phyloP scores from a whole-genome alignment of 1,284 basidiomycete genomes.

The Trichosporon faecale region DNA sequence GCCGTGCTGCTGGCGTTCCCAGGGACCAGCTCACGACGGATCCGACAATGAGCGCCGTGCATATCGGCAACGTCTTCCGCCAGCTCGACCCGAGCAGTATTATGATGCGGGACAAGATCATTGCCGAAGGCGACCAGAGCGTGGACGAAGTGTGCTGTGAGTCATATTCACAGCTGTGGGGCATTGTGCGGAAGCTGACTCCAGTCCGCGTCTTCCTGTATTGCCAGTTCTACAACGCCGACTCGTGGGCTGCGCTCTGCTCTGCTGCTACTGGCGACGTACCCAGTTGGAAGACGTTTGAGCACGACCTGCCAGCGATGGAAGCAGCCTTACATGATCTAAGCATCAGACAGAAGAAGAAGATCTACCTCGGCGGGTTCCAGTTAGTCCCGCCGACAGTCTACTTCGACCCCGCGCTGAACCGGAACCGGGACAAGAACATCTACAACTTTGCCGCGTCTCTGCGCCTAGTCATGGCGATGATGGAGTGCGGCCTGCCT shows the following conservation, averaged over 20 bases:
- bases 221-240: constrained; percentile 31
- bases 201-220: constrained; percentile 38
- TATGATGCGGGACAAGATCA: constrained; percentile 22
- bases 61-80: constrained; percentile 35
- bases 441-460: constrained; percentile 32
- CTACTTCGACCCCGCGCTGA: constrained; percentile 26
- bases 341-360: constrained; percentile 24
- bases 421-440: constrained; percentile 16
- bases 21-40: constrained; percentile 26
- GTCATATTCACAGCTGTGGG: constrained; percentile 11
- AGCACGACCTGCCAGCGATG: constrained; percentile 23
- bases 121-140: constrained; percentile 31
- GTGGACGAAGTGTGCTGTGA: constrained; percentile 36
- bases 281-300: constrained; percentile 26
- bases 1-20: constrained; percentile 23
- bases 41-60: constrained; percentile 28
- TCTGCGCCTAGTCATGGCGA: constrained; percentile 30
- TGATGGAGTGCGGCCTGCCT: constrained; percentile 33
- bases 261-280: constrained; percentile 22
- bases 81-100: constrained; percentile 29
- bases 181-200: neutral
- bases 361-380: constrained; percentile 33
- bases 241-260: constrained; percentile 29
- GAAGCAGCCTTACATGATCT: constrained; percentile 27
- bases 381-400: constrained; percentile 39